phyloP scores from a whole-genome alignment of 2,329 filamentous ascomycete genomes.

The Epichloe brachyelytri region DNA sequence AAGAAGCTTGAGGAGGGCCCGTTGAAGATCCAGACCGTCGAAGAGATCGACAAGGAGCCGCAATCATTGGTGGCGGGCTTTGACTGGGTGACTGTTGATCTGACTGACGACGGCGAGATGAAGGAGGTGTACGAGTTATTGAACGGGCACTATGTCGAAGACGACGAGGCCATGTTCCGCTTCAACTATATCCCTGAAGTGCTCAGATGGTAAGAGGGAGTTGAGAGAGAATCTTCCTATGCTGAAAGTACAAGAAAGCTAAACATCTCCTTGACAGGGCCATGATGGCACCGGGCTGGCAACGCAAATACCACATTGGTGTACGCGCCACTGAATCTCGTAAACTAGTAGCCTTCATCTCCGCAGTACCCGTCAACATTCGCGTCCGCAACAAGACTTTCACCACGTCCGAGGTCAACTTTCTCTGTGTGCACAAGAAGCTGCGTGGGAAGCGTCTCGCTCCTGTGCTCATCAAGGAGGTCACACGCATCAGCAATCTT shows the following conservation, averaged over 20 bases:
- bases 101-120: constrained; percentile 64
- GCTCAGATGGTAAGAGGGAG: constrained; percentile 59
- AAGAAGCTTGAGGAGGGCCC: constrained; percentile 62
- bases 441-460: constrained; percentile 84
- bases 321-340: constrained; percentile 72
- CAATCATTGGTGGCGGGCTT: constrained; percentile 68
- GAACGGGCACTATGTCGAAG: constrained; percentile 92
- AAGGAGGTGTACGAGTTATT: constrained; percentile 87
- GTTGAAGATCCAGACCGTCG: constrained; percentile 66
- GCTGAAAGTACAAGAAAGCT: too few species aligned
- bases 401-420: constrained; percentile 87
- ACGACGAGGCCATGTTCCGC: constrained; percentile 91
- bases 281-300: constrained; percentile 88
- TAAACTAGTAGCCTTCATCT: constrained; percentile 92
- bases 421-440: constrained; percentile 97
- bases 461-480: constrained; percentile 93
- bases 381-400: constrained; percentile 66
- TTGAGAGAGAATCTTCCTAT: too few species aligned
- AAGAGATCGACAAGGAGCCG: constrained; percentile 67
- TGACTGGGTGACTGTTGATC: constrained; percentile 86
- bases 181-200: constrained; percentile 91
- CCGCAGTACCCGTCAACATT: constrained; percentile 75
- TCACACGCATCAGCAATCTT: constrained; percentile 83
- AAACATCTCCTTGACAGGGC: constrained; percentile 43
- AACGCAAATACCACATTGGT: constrained; percentile 86